phyloP scores from a whole-genome alignment of 1,284 basidiomycete genomes.

The Cryptococcus sp. region DNA sequence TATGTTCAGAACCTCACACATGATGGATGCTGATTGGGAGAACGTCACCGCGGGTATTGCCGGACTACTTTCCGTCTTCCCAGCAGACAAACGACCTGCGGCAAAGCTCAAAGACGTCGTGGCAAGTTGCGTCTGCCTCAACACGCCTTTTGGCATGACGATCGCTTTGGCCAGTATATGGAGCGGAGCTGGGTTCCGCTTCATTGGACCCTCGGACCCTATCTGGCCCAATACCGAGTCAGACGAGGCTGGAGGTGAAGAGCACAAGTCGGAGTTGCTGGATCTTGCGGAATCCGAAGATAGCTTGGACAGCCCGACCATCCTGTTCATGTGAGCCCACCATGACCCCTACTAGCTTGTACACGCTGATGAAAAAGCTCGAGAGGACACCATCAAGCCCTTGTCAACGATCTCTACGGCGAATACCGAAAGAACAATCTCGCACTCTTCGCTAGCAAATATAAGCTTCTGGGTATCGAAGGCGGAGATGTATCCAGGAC shows the following conservation, averaged over 20 bases:
- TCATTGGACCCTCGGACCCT: conserved; percentile 27
- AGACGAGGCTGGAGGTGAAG: conserved; percentile 11
- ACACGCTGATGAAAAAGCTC: conserved; percentile 11
- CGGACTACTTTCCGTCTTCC: conserved; percentile 42
- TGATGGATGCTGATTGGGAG: conserved; percentile 10
- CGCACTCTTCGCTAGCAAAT: conserved; percentile 25
- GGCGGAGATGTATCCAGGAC: conserved; percentile 31
- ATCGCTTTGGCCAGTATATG: conserved; percentile 40
- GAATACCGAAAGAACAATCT: conserved; percentile 18
- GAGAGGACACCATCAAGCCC: conserved; percentile 25
- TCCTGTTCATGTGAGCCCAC: conserved; percentile 36
- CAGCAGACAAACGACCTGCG: conserved; percentile 44
- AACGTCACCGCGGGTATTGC: conserved; percentile 46
- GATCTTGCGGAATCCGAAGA: conserved; percentile 13
- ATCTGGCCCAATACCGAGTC: conserved; percentile 18
- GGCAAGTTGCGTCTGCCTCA: conserved; percentile 31
- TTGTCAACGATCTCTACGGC: conserved; percentile 25
- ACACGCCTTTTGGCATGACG: conserved; percentile 42
- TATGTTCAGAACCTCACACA: conserved; percentile 14
- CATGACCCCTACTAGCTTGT: conserved; percentile 1
- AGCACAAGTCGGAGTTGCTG: conserved; percentile 19
- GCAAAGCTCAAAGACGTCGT: conserved; percentile 31
- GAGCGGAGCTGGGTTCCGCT: conserved; percentile 37
- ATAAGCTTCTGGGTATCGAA: conserved; percentile 28
- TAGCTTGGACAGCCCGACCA: conserved; percentile 17